A percentile compares a stretch with the other conserved stretches of the same genome.
These are phyloP conservation scores for Phyllosticta paracitricarpa DNA, from an alignment of 2,329 filamentous ascomycete genomes.

Conservation along the genomic window DNA sequence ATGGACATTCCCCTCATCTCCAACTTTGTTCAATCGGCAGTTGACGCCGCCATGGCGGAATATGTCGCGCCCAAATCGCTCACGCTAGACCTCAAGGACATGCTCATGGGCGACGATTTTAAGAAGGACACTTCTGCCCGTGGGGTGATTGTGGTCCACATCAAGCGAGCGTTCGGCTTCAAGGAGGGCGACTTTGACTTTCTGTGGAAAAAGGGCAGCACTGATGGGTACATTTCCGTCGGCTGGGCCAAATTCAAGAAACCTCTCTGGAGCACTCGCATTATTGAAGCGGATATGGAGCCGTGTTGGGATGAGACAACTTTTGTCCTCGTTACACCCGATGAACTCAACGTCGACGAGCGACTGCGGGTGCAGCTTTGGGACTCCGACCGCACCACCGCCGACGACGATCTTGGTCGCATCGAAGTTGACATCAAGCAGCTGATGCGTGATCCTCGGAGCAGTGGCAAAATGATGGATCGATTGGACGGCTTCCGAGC, in stretches of 20 bases:
- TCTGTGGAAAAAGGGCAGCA: slow-evolving; percentile 49
- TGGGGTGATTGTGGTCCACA: slow-evolving; percentile 56
- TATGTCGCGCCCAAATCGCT: slow-evolving; percentile 69
- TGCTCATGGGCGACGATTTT: slow-evolving; percentile 68
- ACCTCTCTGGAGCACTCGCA: slow-evolving; percentile 54
- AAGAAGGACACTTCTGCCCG: slow-evolving; percentile 61
- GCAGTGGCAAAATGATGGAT: slow-evolving; percentile 52
- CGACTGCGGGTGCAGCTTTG: slow-evolving; percentile 60
- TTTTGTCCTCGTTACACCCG: slow-evolving; percentile 57
- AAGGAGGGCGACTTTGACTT: slow-evolving; percentile 59
- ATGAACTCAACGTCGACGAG: slow-evolving; percentile 64
- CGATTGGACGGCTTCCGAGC: slow-evolving; percentile 57
- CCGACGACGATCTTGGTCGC: slow-evolving; percentile 64
- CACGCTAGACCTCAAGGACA: slow-evolving; percentile 64
- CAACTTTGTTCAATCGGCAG: slow-evolving; percentile 63
- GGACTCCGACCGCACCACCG: slow-evolving; percentile 64
- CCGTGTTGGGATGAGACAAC: slow-evolving; percentile 63
- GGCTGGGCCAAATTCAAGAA: slow-evolving; percentile 73
- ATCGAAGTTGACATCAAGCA: slow-evolving; percentile 59
- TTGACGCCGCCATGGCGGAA: slow-evolving; percentile 63
- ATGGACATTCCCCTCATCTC: slow-evolving; percentile 69
- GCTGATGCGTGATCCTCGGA: slow-evolving; percentile 50
- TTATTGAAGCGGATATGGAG: slow-evolving; percentile 55
- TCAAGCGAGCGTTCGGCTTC: slow-evolving; percentile 59
- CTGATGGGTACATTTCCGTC: slow-evolving; percentile 62